Evolutionary conservation across 495 filamentous ascomycete genomes (phyloP).

Genomic region (Lepidopterella palustris): DNA sequence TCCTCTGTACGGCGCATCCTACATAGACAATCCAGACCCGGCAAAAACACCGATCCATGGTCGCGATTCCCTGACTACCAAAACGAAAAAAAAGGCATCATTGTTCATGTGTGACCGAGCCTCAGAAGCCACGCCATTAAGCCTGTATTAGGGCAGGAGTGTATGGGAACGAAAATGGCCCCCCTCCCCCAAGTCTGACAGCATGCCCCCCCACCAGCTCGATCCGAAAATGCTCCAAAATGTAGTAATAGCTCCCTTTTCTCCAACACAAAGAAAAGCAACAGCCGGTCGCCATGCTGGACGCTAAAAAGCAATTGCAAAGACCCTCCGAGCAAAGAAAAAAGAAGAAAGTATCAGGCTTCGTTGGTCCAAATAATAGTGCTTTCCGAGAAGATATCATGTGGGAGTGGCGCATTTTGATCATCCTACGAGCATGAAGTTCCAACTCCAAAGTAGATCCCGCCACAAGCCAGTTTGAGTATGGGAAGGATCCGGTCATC

Average conservation of each 20-base stretch:
- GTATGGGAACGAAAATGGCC: too few species aligned
- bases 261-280: neutral
- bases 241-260: neutral
- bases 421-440: neutral
- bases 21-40: neutral
- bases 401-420: neutral
- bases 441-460: conserved; percentile 28
- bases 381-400: neutral
- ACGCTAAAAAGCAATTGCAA: conserved; percentile 1
- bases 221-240: neutral
- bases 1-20: neutral
- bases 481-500: conserved; percentile 19
- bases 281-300: neutral
- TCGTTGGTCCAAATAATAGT: neutral
- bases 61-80: neutral
- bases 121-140: neutral
- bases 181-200: neutral
- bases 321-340: conserved; percentile 1
- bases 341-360: neutral
- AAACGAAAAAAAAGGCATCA: neutral
- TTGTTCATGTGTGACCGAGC: neutral
- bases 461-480: conserved; percentile 19
- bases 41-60: neutral
- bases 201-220: neutral
- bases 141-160: neutral